Base-by-base conservation (phyloP, 495 filamentous ascomycete species). In the Aspergillus leporis region DNA sequence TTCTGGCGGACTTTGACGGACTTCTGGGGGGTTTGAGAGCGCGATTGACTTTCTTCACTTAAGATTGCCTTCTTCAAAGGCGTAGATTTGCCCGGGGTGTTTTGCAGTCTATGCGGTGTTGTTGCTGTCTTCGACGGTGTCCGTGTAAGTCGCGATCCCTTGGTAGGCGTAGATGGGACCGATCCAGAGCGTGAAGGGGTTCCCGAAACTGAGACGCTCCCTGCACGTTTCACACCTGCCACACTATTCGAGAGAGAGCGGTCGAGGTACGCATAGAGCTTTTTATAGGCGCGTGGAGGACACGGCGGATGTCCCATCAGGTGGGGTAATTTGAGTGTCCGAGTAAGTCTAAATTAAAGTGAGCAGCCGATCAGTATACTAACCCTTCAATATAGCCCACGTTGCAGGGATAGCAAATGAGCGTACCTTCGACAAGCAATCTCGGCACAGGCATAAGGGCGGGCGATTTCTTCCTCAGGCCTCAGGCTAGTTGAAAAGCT, bases 371-470 rank as follows among this genome's bases (percentile, higher is more conserved):
- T 68, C 31, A 70, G 64, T 30, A 57, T 61, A 14, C 52, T 45
- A 47, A n/a, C 31, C 5, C 48, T 18, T 59, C 28, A 28, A 32
- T 51, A 36, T 19, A 57, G 7, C 23, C 25, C 40, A 45, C 53
- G 46, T 7, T 5, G 16, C 14, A 30, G 32, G 31, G 18, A 25
- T 51, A 23, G 2, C 2, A 23, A n/a, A 5, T 19, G 7, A 21
- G 49, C 61, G 53, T 59, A 90, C 89, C 91, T 83, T 71, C 92
- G 90, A 74, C 93, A 97, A 40, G 94, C 94, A 34, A 98, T 83
- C 70, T 98, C 88, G 1, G 92, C 90, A 69, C 95, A 98, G 10
- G 90, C 91, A 72, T 94, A 96, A 10, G 85, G 82, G 7, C 93
- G 84, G 18, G 89, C 90, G 60, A 92, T 86, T 69, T 98, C 93